Percentiles rank a stretch among this genome's conserved stretches.
phyloP scores from a whole-genome alignment of 306 rosid genomes.

The Corylus americana region DNA sequence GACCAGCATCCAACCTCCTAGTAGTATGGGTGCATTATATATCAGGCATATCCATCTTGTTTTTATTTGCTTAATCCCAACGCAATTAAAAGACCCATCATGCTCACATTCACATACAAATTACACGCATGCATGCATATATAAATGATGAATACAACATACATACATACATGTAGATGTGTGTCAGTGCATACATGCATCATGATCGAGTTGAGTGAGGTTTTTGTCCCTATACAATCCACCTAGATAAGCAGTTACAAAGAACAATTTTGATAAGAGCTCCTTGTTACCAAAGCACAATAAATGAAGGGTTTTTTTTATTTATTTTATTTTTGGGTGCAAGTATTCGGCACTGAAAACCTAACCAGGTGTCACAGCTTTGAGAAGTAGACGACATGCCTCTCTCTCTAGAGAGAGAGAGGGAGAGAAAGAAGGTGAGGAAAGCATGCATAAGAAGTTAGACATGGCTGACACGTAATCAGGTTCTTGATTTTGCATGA shows the following conservation, averaged over 20 bases:
- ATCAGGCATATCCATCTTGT: slow-evolving; percentile 18
- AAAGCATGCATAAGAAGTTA: slow-evolving; percentile 46
- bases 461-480: slow-evolving; percentile 56
- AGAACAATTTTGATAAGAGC: slow-evolving; percentile 1
- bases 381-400: neutral
- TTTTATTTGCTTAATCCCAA: slow-evolving; percentile 3
- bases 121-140: neutral
- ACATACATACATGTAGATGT: neutral
- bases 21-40: slow-evolving; percentile 5
- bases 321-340: too few relatives aligned
- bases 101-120: neutral
- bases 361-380: slow-evolving; percentile 29
- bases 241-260: slow-evolving; percentile 30
- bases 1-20: neutral
- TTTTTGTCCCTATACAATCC: neutral
- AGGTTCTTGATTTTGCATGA: slow-evolving; percentile 38
- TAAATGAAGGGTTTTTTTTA: slow-evolving; percentile 5
- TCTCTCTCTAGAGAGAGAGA: neutral
- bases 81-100: neutral
- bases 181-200: neutral
- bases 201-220: neutral
- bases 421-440: slow-evolving; percentile 20
- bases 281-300: slow-evolving; percentile 29
- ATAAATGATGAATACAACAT: neutral
- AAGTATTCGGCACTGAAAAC: slow-evolving; percentile 28